Percentiles rank a stretch among this genome's conserved stretches.
phyloP scores from a whole-genome alignment of 202 grass and related monocot species.

The Zoysia matrella region DNA sequence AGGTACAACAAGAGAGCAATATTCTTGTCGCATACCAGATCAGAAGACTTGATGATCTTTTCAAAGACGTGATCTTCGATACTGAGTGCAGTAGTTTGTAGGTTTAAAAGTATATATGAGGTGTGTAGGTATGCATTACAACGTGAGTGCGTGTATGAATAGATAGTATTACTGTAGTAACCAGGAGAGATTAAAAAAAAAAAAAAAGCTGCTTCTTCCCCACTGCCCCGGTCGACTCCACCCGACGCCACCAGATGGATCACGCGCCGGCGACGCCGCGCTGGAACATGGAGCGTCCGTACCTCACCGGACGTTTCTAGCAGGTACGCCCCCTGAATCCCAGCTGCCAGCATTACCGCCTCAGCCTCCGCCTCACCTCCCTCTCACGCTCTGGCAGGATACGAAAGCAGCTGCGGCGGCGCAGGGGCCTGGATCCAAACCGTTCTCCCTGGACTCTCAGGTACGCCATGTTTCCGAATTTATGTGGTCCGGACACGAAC shows the following conservation, averaged over 20 bases:
- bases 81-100: too few species aligned
- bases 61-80: too few species aligned
- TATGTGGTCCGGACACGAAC: not conserved
- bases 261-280: slow-evolving; percentile 67
- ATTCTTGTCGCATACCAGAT: too few species aligned
- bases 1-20: too few species aligned
- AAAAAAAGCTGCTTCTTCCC: too few species aligned
- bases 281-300: slow-evolving; percentile 91
- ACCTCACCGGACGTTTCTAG: slow-evolving; percentile 89
- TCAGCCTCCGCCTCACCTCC: slow-evolving; percentile 12
- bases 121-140: too few species aligned
- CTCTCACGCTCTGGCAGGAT: slow-evolving; percentile 56
- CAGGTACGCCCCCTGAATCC: slow-evolving; percentile 56
- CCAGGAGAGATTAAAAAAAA: too few species aligned
- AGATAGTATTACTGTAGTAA: too few species aligned
- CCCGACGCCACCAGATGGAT: slow-evolving; percentile 46
- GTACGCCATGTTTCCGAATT: slow-evolving; percentile 18
- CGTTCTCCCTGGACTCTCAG: slow-evolving; percentile 72
- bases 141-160: too few species aligned
- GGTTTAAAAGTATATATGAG: too few species aligned
- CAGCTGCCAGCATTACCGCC: slow-evolving; percentile 1
- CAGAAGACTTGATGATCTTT: too few species aligned
- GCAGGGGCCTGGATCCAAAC: slow-evolving; percentile 55
- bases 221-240: not conserved
- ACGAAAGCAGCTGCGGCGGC: slow-evolving; percentile 50